Percentiles rank a stretch among this genome's conserved stretches.
These are phyloP conservation scores for Coniferiporia weirii DNA, from an alignment of 1,284 basidiomycete genomes.

Conservation along the genomic window DNA sequence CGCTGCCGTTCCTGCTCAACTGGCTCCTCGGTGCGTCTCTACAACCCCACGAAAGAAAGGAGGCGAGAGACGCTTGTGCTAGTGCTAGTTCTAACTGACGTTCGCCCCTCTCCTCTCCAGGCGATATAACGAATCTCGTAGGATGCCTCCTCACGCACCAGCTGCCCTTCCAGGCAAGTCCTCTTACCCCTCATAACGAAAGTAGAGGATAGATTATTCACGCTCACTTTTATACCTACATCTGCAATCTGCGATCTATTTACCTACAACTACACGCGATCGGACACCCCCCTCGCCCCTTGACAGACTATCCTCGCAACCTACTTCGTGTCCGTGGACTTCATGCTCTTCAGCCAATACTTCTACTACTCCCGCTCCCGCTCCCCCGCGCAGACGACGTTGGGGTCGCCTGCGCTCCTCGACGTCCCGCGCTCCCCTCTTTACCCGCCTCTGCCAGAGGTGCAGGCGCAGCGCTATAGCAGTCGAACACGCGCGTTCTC, in stretches of 20 bases:
- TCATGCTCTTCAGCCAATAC: conserved; percentile 70
- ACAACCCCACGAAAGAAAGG: neutral
- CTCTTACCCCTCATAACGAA: neutral
- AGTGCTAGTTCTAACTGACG: too few relatives aligned
- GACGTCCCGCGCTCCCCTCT: neutral
- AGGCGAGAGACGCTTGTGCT: neutral
- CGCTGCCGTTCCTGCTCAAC: conserved; percentile 84
- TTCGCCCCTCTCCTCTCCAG: conserved; percentile 34
- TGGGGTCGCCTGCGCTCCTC: conserved; percentile 31
- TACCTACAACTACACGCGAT: too few relatives aligned
- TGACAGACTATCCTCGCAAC: conserved; percentile 85
- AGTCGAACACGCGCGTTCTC: conserved; percentile 20
- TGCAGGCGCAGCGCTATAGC: conserved; percentile 40
- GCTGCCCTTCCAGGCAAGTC: conserved; percentile 84
- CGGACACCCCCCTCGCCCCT: too few relatives aligned
- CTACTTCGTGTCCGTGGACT: conserved; percentile 83
- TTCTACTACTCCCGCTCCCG: conserved; percentile 54
- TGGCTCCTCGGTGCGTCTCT: conserved; percentile 77
- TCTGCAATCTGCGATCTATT: too few relatives aligned
- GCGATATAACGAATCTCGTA: conserved; percentile 85
- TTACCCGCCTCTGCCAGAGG: conserved; percentile 21
- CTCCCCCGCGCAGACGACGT: conserved; percentile 25
- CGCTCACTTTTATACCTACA: too few relatives aligned
- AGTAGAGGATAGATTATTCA: too few relatives aligned
- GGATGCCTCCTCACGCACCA: conserved; percentile 89